Evolutionary conservation across 2,329 filamentous ascomycete genomes (phyloP).

Genomic region (Talaromyces funiculosus): DNA sequence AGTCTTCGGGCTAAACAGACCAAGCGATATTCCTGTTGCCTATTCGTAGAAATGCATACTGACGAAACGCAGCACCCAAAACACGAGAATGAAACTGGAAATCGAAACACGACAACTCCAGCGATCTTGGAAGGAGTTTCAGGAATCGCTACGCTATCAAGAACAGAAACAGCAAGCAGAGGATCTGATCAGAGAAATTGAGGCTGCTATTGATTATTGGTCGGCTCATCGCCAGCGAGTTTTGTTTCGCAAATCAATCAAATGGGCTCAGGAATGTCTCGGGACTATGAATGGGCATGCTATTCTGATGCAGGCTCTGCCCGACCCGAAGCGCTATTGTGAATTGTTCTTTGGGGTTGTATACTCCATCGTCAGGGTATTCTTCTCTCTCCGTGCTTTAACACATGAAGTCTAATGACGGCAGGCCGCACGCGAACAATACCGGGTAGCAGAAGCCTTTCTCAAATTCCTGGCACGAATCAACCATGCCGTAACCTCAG

Average conservation of each 20-base stretch:
- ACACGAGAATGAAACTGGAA: slow-evolving; percentile 24
- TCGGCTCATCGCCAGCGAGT: slow-evolving; percentile 22
- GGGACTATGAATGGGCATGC: slow-evolving; percentile 27
- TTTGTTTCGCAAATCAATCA: slow-evolving; percentile 22
- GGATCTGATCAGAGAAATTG: slow-evolving; percentile 27
- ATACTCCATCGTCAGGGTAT: slow-evolving; percentile 33
- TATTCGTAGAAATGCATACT: not conserved
- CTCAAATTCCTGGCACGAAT: slow-evolving; percentile 29
- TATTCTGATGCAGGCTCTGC: slow-evolving; percentile 22
- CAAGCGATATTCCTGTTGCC: not conserved
- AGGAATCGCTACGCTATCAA: slow-evolving; percentile 23
- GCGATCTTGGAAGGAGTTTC: slow-evolving; percentile 32
- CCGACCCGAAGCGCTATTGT: slow-evolving; percentile 24
- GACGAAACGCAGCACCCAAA: not conserved
- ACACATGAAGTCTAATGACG: not conserved
- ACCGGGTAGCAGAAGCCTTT: slow-evolving; percentile 30
- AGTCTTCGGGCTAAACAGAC: not conserved
- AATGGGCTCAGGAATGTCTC: slow-evolving; percentile 25
- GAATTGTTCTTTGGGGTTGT: slow-evolving; percentile 33
- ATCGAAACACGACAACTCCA: slow-evolving; percentile 35
- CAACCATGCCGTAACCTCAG: slow-evolving; percentile 24
- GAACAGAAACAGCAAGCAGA: slow-evolving; percentile 25
- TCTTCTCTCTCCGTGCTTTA: not conserved
- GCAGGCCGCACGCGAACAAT: slow-evolving; percentile 33
- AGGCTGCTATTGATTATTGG: slow-evolving; percentile 26